A percentile compares a stretch with the other conserved stretches of the same genome.
Evolutionary conservation across 83 land plant genomes (phyloP).

Genomic region (Picea engelmannii): DNA sequence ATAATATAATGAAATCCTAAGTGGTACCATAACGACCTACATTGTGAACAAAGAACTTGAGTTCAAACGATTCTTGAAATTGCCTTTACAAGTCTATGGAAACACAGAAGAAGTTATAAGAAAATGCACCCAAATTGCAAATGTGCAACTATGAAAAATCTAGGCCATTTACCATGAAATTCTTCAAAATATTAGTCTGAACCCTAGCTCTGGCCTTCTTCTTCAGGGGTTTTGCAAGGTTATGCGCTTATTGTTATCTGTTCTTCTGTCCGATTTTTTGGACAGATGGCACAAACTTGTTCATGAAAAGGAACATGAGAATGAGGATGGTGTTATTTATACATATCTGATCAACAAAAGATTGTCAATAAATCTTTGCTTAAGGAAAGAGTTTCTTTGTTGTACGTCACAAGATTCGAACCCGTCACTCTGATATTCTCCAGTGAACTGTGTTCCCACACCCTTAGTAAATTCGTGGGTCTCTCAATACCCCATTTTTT

Average conservation of each 20-base stretch:
- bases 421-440: too few species aligned
- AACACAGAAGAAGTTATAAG: background rate
- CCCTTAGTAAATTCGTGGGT: too few species aligned
- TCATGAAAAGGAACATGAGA: conserved; percentile 22
- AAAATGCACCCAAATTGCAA: background rate
- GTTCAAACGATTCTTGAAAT: background rate
- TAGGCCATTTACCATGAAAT: background rate
- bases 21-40: too few species aligned
- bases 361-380: too few species aligned
- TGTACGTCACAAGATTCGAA: too few species aligned
- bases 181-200: background rate
- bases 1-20: too few species aligned
- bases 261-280: conserved; percentile 35
- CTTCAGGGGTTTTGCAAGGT: background rate
- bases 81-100: background rate
- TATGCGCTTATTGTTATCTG: conserved; percentile 19
- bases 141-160: background rate
- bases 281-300: conserved; percentile 39
- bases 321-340: conserved; percentile 16
- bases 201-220: conserved; percentile 31
- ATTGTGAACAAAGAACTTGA: too few species aligned
- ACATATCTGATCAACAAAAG: too few species aligned
- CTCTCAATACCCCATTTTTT: too few species aligned
- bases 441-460: too few species aligned
- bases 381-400: too few species aligned